phyloP scores from a whole-genome alignment of 768 basidiomycete species.

The Tulasnella sp. region DNA sequence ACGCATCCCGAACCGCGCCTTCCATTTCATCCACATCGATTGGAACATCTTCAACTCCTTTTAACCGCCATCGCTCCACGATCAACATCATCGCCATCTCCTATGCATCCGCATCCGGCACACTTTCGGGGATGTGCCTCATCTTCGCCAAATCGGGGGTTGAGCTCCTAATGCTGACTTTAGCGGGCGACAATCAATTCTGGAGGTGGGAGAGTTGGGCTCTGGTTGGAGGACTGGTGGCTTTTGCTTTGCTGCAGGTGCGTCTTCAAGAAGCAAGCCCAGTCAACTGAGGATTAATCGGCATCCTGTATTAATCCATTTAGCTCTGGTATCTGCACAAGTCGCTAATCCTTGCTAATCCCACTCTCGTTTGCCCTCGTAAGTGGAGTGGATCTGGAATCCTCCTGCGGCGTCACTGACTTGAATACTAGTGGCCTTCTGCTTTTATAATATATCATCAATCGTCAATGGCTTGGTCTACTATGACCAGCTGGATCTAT shows the following conservation, averaged over 20 bases:
- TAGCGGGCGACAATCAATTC: constrained; percentile 74
- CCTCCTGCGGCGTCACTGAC: neutral
- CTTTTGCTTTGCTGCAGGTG: constrained; percentile 71
- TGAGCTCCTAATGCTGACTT: constrained; percentile 75
- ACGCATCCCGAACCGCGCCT: neutral
- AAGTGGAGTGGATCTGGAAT: constrained; percentile 36
- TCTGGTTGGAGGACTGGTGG: constrained; percentile 63
- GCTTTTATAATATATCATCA: constrained; percentile 89
- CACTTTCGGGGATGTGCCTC: constrained; percentile 86
- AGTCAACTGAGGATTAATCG: neutral
- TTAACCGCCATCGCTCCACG: constrained; percentile 29
- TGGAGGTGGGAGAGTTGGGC: constrained; percentile 82
- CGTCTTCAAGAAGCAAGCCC: constrained; percentile 28
- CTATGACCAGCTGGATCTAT: constrained; percentile 75
- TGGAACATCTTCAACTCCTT: constrained; percentile 25
- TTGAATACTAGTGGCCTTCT: constrained; percentile 63
- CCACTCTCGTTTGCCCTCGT: constrained; percentile 83
- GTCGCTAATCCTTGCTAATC: constrained; percentile 72
- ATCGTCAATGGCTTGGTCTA: constrained; percentile 88
- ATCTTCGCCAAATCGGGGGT: constrained; percentile 92
- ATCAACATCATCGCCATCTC: constrained; percentile 62
- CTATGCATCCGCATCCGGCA: constrained; percentile 84
- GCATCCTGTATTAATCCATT: neutral
- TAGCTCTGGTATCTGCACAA: constrained; percentile 76
- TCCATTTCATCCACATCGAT: constrained; percentile 25